These are phyloP conservation scores for Dothideomycetes sp. DNA, from an alignment of 2,329 filamentous ascomycete genomes.

Conservation along the genomic window DNA sequence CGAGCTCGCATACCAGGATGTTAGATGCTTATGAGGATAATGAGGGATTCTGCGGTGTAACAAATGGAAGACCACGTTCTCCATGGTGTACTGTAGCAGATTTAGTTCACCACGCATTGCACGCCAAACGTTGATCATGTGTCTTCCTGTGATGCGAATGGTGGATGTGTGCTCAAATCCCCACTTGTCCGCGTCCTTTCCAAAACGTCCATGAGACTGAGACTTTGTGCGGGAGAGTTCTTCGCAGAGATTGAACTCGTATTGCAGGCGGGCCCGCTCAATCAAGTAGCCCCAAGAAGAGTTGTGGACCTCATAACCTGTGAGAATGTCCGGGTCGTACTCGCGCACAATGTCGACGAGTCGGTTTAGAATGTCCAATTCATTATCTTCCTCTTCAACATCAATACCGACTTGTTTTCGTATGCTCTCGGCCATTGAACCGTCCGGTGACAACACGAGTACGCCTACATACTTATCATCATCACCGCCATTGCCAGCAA, in stretches of 20 bases:
- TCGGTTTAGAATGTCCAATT: constrained; percentile 76
- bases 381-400: constrained; percentile 66
- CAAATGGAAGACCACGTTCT: constrained; percentile 88
- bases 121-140: constrained; percentile 96
- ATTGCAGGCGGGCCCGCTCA: constrained; percentile 75
- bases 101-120: constrained; percentile 92
- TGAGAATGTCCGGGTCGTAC: constrained; percentile 84
- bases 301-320: constrained; percentile 90
- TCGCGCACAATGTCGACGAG: constrained; percentile 77
- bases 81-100: constrained; percentile 87
- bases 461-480: constrained; percentile 58
- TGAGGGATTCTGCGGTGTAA: constrained; percentile 82
- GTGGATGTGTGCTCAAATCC: constrained; percentile 90
- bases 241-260: constrained; percentile 82
- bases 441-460: constrained; percentile 49
- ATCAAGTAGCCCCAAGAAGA: constrained; percentile 93
- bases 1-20: constrained; percentile 67
- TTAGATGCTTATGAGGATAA: constrained; percentile 70
- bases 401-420: constrained; percentile 50
- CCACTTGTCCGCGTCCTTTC: constrained; percentile 82
- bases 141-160: constrained; percentile 82
- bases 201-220: constrained; percentile 72
- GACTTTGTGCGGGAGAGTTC: constrained; percentile 84
- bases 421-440: constrained; percentile 51
- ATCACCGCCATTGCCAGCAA: constrained; percentile 37